A percentile compares a stretch with the other conserved stretches of the same genome.
phyloP scores from a whole-genome alignment of 192 early-diverging fungal genomes.

The Piromyces sp. region DNA sequence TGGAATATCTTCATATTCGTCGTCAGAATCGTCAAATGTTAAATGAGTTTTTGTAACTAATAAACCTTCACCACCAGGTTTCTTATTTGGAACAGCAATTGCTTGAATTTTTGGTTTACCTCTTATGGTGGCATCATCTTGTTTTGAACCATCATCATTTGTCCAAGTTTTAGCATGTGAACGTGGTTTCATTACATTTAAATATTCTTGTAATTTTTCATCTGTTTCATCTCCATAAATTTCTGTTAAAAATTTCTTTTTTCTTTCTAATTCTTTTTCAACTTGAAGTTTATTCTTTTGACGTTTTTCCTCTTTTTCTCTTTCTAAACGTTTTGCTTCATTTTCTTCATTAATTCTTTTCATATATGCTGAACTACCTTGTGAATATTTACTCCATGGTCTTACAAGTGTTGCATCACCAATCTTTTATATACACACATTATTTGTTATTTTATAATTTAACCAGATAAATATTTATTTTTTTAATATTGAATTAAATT shows the following conservation, averaged over 20 bases:
- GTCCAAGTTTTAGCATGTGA: slow-evolving; percentile 53
- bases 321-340: slow-evolving; percentile 5
- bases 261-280: slow-evolving; percentile 3
- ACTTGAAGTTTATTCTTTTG: slow-evolving; percentile 5
- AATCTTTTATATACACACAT: slow-evolving; percentile 26
- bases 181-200: slow-evolving; percentile 77
- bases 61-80: slow-evolving; percentile 41
- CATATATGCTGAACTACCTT: slow-evolving; percentile 64
- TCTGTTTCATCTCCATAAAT: slow-evolving; percentile 39
- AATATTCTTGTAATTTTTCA: slow-evolving; percentile 63
- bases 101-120: slow-evolving; percentile 5
- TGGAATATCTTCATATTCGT: slow-evolving; percentile 62
- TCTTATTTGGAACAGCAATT: slow-evolving; percentile 27
- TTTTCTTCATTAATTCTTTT: slow-evolving; percentile 18
- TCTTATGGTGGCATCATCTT: slow-evolving; percentile 5
- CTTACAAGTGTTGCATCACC: slow-evolving; percentile 66
- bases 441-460: too few relatives aligned
- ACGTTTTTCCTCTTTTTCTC: slow-evolving; percentile 7
- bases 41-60: slow-evolving; percentile 39
- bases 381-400: slow-evolving; percentile 78
- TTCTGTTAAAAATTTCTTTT: slow-evolving; percentile 4
- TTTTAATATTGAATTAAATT: too few relatives aligned
- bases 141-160: slow-evolving; percentile 62
- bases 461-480: too few relatives aligned
- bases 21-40: slow-evolving; percentile 27